Percentiles rank a stretch among this genome's conserved stretches.
Evolutionary conservation across 106 monocot species (phyloP).

Genomic region (Posidonia australis): DNA sequence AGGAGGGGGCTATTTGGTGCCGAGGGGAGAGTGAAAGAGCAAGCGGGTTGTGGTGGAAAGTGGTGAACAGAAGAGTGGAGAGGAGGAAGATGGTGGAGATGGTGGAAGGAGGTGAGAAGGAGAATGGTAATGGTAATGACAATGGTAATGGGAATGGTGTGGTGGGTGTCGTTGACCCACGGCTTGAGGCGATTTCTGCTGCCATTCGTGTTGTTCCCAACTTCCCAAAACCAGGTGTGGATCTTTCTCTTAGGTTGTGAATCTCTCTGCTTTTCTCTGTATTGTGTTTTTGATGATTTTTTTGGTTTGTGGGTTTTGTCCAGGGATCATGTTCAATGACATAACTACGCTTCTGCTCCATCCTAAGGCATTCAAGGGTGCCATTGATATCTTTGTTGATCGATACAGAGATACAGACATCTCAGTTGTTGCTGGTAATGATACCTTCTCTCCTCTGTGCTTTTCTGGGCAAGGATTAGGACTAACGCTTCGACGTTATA

Average conservation of each 20-base stretch:
- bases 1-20: not conserved
- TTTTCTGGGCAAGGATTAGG: not conserved
- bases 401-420: conserved; percentile 58
- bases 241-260: not conserved
- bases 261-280: not conserved
- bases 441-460: not conserved
- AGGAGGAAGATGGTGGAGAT: conserved; percentile 14
- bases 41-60: too few relatives aligned
- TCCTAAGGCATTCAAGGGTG: conserved; percentile 68
- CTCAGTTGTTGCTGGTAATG: conserved; percentile 74
- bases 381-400: conserved; percentile 66
- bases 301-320: not conserved
- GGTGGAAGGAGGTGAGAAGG: conserved; percentile 28
- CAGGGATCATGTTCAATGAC: conserved; percentile 96
- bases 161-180: conserved; percentile 35
- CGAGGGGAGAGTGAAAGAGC: too few relatives aligned
- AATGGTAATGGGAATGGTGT: conserved; percentile 3
- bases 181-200: conserved; percentile 59
- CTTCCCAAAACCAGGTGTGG: conserved; percentile 86
- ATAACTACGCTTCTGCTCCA: conserved; percentile 75
- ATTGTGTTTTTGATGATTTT: not conserved
- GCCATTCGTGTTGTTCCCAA: conserved; percentile 87
- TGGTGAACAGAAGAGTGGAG: not conserved
- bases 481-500: too few relatives aligned
- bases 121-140: not conserved